Percentiles rank a stretch among this genome's conserved stretches.
Evolutionary conservation across 108 stramenopile genomes (phyloP).

Genomic region (Cyclostephanos invisitatus): DNA sequence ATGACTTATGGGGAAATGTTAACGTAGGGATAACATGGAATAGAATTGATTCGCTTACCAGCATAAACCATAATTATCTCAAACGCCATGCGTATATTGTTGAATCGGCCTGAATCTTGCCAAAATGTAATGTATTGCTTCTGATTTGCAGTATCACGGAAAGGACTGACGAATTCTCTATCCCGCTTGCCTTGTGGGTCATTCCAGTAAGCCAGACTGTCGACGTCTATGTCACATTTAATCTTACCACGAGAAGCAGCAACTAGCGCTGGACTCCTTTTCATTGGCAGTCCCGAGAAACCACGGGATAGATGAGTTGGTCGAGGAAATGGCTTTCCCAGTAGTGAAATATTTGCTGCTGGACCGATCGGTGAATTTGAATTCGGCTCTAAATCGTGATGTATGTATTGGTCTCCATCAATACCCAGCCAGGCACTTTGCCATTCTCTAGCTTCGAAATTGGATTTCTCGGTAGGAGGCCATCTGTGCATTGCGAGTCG

Average conservation of each 20-base stretch:
- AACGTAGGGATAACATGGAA: not conserved
- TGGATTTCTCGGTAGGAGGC: slow-evolving; percentile 52
- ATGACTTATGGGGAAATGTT: not conserved
- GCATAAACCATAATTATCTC: slow-evolving; percentile 61
- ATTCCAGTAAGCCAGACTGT: slow-evolving; percentile 81
- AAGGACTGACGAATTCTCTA: slow-evolving; percentile 61
- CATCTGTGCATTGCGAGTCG: slow-evolving; percentile 59
- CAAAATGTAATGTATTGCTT: slow-evolving; percentile 69
- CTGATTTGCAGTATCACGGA: slow-evolving; percentile 26
- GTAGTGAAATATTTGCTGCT: slow-evolving; percentile 27
- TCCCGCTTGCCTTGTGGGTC: slow-evolving; percentile 69
- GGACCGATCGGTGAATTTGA: slow-evolving; percentile 41
- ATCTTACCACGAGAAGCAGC: slow-evolving; percentile 69
- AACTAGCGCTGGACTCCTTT: slow-evolving; percentile 69
- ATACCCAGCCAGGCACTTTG: slow-evolving; percentile 77
- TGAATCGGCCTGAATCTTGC: slow-evolving; percentile 79
- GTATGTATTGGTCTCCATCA: slow-evolving; percentile 59
- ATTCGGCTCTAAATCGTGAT: slow-evolving; percentile 40
- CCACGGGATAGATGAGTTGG: slow-evolving; percentile 63
- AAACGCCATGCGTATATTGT: slow-evolving; percentile 84
- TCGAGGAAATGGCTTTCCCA: slow-evolving; percentile 27
- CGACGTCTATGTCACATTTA: slow-evolving; percentile 64
- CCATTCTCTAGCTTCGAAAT: slow-evolving; percentile 69
- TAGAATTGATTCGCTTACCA: not conserved
- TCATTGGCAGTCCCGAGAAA: slow-evolving; percentile 70